Conservation (phyloP, 2,329 filamentous ascomycete genomes). For the Helminthosporium solani region DNA sequence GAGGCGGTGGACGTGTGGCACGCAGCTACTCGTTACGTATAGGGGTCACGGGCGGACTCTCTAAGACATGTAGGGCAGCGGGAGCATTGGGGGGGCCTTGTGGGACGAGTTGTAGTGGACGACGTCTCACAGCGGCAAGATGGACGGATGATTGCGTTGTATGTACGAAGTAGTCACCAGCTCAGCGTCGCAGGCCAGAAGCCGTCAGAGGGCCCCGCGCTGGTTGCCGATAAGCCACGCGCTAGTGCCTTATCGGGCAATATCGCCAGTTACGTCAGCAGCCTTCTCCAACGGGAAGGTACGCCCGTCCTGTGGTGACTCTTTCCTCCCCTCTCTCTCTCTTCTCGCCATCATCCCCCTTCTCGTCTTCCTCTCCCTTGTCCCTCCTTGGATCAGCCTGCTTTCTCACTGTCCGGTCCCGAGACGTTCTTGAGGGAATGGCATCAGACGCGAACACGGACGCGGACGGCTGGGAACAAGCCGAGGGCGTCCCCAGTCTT, state of each 20-base stretch:
- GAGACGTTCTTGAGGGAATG: too few relatives aligned
- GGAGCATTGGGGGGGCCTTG: slow-evolving; percentile 4
- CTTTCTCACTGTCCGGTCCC: too few relatives aligned
- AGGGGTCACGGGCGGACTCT: slow-evolving; percentile 19
- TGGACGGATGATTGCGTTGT: slow-evolving; percentile 32
- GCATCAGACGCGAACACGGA: slow-evolving; percentile 19
- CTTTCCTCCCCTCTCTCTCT: too few relatives aligned
- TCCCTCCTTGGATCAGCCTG: too few relatives aligned
- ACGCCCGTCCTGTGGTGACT: background rate
- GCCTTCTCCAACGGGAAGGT: background rate
- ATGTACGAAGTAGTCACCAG: slow-evolving; percentile 6
- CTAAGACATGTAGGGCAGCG: too few relatives aligned
- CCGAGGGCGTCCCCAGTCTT: slow-evolving; percentile 44
- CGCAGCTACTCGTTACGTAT: slow-evolving; percentile 20
- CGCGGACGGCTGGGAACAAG: slow-evolving; percentile 43
- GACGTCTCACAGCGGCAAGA: slow-evolving; percentile 2
- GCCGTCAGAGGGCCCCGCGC: background rate
- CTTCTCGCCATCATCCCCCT: too few relatives aligned
- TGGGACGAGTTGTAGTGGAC: background rate
- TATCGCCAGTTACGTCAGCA: slow-evolving; percentile 2
- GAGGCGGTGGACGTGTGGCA: slow-evolving; percentile 17
- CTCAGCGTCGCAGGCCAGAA: background rate
- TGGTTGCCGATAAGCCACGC: slow-evolving; percentile 3
- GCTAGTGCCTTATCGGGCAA: background rate
- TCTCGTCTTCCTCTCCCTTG: too few relatives aligned